Evolutionary conservation across 1,284 basidiomycete species (phyloP).

Genomic region (Melampsora larici-populina): DNA sequence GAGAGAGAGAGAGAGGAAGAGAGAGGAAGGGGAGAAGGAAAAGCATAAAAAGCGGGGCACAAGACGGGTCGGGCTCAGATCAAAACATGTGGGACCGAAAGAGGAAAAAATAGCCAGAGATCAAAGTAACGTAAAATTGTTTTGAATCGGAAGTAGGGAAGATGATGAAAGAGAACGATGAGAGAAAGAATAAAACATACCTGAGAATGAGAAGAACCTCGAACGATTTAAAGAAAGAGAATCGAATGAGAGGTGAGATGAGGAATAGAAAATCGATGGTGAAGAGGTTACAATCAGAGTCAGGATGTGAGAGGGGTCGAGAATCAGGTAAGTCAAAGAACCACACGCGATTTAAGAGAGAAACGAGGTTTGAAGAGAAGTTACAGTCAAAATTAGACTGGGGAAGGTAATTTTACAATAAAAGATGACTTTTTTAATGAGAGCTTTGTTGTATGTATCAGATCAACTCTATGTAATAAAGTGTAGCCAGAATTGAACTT

Average conservation of each 20-base stretch:
- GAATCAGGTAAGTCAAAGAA: neutral
- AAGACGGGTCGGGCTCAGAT: neutral
- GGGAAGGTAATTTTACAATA: neutral
- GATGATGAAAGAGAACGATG: neutral
- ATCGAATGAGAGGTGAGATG: conserved; percentile 4
- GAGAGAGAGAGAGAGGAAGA: neutral
- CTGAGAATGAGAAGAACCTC: neutral
- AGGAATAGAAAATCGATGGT: neutral
- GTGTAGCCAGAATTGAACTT: too few species aligned
- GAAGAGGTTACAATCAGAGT: neutral
- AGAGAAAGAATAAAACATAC: neutral
- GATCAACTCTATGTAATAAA: too few species aligned
- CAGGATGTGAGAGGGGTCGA: neutral
- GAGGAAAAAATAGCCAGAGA: neutral
- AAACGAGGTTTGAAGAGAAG: neutral
- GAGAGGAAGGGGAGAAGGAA: too few species aligned
- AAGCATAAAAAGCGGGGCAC: neutral
- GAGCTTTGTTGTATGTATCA: too few species aligned
- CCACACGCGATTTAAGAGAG: neutral
- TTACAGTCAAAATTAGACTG: neutral
- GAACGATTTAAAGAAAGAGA: neutral
- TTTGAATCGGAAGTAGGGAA: conserved; percentile 3
- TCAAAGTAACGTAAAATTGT: neutral
- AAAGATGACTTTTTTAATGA: too few species aligned
- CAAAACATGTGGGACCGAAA: neutral